phyloP scores from a whole-genome alignment of 257 asterid genomes.

The Solanum rostratum region DNA sequence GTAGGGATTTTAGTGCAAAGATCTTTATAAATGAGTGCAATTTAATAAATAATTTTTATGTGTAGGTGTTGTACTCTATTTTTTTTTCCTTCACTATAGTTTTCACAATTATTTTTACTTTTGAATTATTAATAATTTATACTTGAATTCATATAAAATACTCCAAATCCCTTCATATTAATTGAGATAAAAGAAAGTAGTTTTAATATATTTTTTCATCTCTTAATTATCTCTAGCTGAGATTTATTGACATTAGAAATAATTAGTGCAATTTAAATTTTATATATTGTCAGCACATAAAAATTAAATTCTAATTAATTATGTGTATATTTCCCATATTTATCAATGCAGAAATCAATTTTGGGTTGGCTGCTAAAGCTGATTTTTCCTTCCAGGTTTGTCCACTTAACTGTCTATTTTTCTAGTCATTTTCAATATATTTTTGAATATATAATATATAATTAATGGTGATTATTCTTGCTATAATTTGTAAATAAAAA shows the following conservation, averaged over 20 bases:
- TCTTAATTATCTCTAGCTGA: no score
- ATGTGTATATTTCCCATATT: background rate
- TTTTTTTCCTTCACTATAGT: no score
- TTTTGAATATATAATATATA: background rate
- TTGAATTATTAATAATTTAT: no score
- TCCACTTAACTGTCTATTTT: background rate
- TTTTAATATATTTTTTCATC: no score
- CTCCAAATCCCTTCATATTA: no score
- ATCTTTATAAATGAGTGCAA: background rate
- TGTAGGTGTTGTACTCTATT: background rate
- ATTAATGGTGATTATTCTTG: background rate
- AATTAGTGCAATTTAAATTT: no score
- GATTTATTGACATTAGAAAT: no score
- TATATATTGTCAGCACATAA: background rate
- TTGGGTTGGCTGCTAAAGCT: background rate
- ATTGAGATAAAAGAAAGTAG: no score
- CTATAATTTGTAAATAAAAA: background rate
- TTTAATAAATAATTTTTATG: background rate
- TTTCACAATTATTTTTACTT: no score
- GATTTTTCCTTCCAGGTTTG: constrained; percentile 22
- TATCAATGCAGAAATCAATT: constrained; percentile 8
- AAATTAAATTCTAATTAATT: background rate
- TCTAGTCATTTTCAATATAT: background rate
- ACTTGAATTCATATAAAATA: no score
- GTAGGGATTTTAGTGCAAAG: background rate